Evolutionary conservation across 208 protist genomes (phyloP), one percentile per base, ranked within the genome.

Genomic region (Dictyostelium gargantuum): DNA sequence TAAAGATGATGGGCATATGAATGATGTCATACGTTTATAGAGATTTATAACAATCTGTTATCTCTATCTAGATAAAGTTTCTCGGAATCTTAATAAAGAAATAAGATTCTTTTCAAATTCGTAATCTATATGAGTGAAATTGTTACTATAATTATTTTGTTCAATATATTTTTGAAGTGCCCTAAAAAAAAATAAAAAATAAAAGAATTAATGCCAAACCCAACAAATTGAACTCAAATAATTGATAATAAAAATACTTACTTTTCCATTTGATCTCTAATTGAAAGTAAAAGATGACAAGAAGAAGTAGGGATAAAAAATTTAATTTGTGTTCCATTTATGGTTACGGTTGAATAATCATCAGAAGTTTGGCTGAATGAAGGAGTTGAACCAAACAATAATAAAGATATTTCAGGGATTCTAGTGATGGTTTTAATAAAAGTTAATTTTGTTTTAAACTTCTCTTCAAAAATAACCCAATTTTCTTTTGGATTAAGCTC

Each of bases 391-490:
- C 72, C 72, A 76, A 76, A 76, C 5, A 76, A n/a, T 76, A 76
- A 32, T 13, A 76, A 32, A 32, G 72, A 76, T 8, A 50, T 50
- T 76, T 76, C 72, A 23, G 35, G 40, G 1, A 76, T 76, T 76
- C 26, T 52, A n/a, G 74, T 58, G 2, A 56, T 40, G 15, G n/a
- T 58, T 80, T 80, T 80, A 32, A 80, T 80, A n/a, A 80, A 80
- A 1, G 42, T 80, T 21, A 80, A 50, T 8, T 80, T 80, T n/a
- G 74, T 58, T 58, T 32, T 80, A 11, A 80, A 56, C 17, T 80
- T 80, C 46, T 80, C 74, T 80, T 80, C 74, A 80, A 80, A 80
- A 6, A 80, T 56, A 23, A 80, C 29, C 74, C 74, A 80, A n/a
- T 38, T 29, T 13, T 56, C 44, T 19, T 52, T 35, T 42, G 40